Base-by-base conservation (phyloP, 768 basidiomycete genomes). In the Mycena pura region DNA sequence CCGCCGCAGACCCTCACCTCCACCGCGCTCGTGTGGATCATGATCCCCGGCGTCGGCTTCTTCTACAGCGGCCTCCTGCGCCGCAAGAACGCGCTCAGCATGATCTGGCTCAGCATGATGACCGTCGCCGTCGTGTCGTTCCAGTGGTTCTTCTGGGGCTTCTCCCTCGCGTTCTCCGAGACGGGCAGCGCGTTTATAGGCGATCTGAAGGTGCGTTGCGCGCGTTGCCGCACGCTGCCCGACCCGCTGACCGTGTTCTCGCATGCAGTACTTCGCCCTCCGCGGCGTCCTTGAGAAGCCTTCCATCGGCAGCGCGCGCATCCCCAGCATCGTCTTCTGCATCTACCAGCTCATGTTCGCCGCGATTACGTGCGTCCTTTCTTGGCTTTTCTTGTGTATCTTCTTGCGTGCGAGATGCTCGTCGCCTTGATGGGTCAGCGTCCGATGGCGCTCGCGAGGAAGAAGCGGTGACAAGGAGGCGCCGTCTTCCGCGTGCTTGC, bases 61-160 rank as follows among this genome's bases (percentile, higher is more conserved):
- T 93, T 93, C 78, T 97, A 96, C 75, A 91, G 93, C 14, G 96
- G 93, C 64, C 84, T 99, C 29, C 83, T 97, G 29, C 80, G 96
- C 47, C 80, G 96, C 61, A 99, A 99, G 77, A 97, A 97, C 68
- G 96, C 96, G 0, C 81, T 98, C 19, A 91, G 88, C 38, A 92
- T 96, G 88, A 90, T 96, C 17, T 95, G 86, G 73, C 83, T 90
- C 17, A 86, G 86, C 54, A 87, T 95, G 83, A 83, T 90, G 67
- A 84, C 86, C 0, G 69, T 95, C 13, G 95, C 88, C 0, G 84
- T 91, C 67, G 91, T 94, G 29, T 89, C 89, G 5, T 94, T 95
- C 78, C 90, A 95, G 90, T 96, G 94, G 94, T 95, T 94, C 81
- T 95, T 96, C 82, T 97, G 96, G 96, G 96, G 96, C 2, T 98